Percentiles rank a stretch among this genome's conserved stretches.
phyloP scores from a whole-genome alignment of 2,329 filamentous ascomycete genomes.

The Claviceps humidiphila region DNA sequence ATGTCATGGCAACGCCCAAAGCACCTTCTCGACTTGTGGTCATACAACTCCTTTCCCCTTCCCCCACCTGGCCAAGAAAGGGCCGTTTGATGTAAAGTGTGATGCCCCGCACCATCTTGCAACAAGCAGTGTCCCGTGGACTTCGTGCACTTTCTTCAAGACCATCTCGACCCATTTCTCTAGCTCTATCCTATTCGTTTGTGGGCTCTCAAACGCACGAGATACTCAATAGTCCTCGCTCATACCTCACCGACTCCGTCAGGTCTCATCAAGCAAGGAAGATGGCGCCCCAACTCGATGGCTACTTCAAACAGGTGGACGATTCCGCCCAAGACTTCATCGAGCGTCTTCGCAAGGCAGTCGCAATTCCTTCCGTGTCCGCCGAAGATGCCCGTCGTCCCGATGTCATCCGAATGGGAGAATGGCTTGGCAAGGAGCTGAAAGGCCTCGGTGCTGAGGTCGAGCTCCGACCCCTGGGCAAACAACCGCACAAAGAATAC shows the following conservation, averaged over 20 bases:
- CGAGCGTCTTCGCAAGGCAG: slow-evolving; percentile 77
- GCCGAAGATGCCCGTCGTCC: slow-evolving; percentile 77
- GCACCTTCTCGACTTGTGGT: too few species aligned
- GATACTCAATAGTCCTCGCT: slow-evolving; percentile 14
- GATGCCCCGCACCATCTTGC: slow-evolving; percentile 34
- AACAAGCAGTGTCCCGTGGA: slow-evolving; percentile 15
- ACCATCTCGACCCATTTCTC: slow-evolving; percentile 11
- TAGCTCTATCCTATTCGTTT: slow-evolving; percentile 10
- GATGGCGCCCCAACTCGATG: slow-evolving; percentile 84
- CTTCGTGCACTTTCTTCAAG: slow-evolving; percentile 6
- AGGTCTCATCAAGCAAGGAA: slow-evolving; percentile 50
- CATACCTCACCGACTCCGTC: slow-evolving; percentile 40
- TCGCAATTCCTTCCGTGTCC: slow-evolving; percentile 92
- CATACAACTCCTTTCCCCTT: too few species aligned
- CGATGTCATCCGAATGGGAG: slow-evolving; percentile 93
- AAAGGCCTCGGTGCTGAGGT: slow-evolving; percentile 74
- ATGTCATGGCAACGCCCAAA: too few species aligned
- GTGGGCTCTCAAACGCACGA: slow-evolving; percentile 2
- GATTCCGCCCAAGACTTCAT: slow-evolving; percentile 68
- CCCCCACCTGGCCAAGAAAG: too few species aligned
- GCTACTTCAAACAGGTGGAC: slow-evolving; percentile 89
- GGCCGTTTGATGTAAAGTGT: neutral
- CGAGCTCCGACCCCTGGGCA: slow-evolving; percentile 74
- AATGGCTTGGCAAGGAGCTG: slow-evolving; percentile 77
- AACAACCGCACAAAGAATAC: slow-evolving; percentile 81